Evolutionary conservation across 2,329 filamentous ascomycete species (phyloP), one percentile per base, ranked within the genome.

Genomic region (Fusarium paranaense): DNA sequence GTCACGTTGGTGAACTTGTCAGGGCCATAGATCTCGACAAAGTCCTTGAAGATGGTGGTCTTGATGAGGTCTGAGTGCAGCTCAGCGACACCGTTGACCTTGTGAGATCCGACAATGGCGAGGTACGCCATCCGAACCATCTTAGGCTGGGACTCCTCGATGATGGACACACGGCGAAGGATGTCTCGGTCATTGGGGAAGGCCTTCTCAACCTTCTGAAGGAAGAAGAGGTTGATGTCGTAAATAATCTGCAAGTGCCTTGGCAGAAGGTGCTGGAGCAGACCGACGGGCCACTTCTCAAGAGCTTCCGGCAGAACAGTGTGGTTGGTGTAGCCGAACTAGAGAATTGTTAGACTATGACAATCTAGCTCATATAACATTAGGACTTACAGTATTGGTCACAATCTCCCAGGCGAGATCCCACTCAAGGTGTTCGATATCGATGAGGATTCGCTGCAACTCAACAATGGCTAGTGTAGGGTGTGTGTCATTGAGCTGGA

Each of bases 1-100:
- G 97, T 99, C 74, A 99, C 96, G 79, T 99, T 99, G 67, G 94
- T 97, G 84, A 99, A 99, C 84, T 98, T 98, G 88, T 99, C 97
- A 0, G 93, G 93, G 4, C 97, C 97, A 79, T 97, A 99, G 74
- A 99, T 94, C 78, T 91, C 90, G 69, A 99, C 96, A 83, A 99
- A 99, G 83, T 99, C 97, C 84, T 97, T 98, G 91, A 99, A 98
- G 77, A 99, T 97, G n/a, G 97, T 99, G 0, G 95, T 97, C 87
- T 97, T 97, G 87, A 99, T 98, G 67, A 99, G 88, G 81, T 99
- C 97, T 1, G 97, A 99, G 85, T 99, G 97, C 74, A 99, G 86
- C 85, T 99, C 97, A 37, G 97, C 97, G 38, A 99, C 97, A 82
- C 97, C 97, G 78, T 99, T 99, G 86, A 99, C 95, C 87, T 98